A percentile compares a stretch with the other conserved stretches of the same genome.
Evolutionary conservation across 1,284 basidiomycete species (phyloP).

Genomic region (Pterula multifida): DNA sequence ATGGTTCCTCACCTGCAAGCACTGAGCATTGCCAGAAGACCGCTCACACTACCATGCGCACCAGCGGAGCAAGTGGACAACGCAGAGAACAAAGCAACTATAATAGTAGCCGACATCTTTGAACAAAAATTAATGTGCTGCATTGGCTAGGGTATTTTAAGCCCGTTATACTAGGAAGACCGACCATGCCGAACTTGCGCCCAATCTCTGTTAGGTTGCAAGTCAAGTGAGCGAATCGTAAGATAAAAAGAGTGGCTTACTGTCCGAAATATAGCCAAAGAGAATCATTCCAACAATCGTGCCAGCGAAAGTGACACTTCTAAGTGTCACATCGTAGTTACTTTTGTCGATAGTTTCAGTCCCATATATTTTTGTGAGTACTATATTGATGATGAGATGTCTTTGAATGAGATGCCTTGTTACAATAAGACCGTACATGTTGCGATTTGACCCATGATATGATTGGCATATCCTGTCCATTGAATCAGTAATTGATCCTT

Average conservation of each 20-base stretch:
- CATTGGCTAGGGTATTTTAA: conserved; percentile 3
- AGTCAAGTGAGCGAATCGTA: background rate
- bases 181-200: conserved; percentile 80
- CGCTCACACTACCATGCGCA: conserved; percentile 56
- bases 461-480: conserved; percentile 68
- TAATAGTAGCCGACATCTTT: conserved; percentile 66
- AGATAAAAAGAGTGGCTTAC: conserved; percentile 14
- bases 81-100: conserved; percentile 70
- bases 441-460: conserved; percentile 64
- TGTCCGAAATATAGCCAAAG: conserved; percentile 76
- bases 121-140: background rate
- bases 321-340: conserved; percentile 51
- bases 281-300: conserved; percentile 74
- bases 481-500: conserved; percentile 6
- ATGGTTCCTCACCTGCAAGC: conserved; percentile 57
- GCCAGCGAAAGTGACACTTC: conserved; percentile 69
- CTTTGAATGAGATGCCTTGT: conserved; percentile 4
- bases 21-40: conserved; percentile 66
- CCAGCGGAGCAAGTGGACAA: conserved; percentile 80
- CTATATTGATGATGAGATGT: conserved; percentile 19
- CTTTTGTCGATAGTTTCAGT: conserved; percentile 28
- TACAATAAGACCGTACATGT: conserved; percentile 10
- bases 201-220: conserved; percentile 33
- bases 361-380: conserved; percentile 58
- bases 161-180: conserved; percentile 12